These are phyloP conservation scores for Aphanomyces cochlioides DNA, from an alignment of 352 stramenopile genomes.

Conservation along the genomic window DNA sequence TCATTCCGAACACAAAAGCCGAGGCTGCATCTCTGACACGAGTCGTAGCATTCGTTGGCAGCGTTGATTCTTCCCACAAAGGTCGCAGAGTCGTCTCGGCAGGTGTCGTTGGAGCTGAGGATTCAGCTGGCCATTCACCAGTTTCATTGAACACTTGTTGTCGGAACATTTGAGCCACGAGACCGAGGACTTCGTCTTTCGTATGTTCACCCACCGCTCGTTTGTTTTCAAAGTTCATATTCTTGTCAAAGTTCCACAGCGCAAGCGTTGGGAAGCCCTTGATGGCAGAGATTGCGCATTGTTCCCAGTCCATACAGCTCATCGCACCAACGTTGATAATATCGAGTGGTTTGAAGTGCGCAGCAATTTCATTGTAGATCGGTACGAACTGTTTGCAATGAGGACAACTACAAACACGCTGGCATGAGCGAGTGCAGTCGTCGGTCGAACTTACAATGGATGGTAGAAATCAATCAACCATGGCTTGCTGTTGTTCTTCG, in stretches of 20 bases:
- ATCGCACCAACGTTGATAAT: slow-evolving; percentile 65
- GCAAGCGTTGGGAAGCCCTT: slow-evolving; percentile 81
- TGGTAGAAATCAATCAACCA: slow-evolving; percentile 86
- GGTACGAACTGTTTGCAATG: slow-evolving; percentile 79
- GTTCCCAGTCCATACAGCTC: slow-evolving; percentile 85
- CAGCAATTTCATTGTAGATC: slow-evolving; percentile 54
- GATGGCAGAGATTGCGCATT: slow-evolving; percentile 69
- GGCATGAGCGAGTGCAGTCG: slow-evolving; percentile 1
- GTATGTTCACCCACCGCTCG: slow-evolving; percentile 77
- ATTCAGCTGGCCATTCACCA: slow-evolving; percentile 46
- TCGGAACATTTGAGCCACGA: slow-evolving; percentile 44
- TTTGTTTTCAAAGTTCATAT: slow-evolving; percentile 61
- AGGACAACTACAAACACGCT: slow-evolving; percentile 49
- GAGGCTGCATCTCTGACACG: slow-evolving; percentile 70
- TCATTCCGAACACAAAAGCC: slow-evolving; percentile 75
- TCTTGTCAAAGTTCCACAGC: slow-evolving; percentile 76
- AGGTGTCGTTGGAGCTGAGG: slow-evolving; percentile 13
- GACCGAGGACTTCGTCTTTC: slow-evolving; percentile 64
- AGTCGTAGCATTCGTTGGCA: slow-evolving; percentile 69
- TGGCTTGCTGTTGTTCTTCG: slow-evolving; percentile 67
- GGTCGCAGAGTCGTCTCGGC: slow-evolving; percentile 24
- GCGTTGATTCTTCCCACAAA: slow-evolving; percentile 77
- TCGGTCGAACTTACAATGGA: slow-evolving; percentile 56
- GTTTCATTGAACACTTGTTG: slow-evolving; percentile 69
- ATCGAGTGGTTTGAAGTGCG: slow-evolving; percentile 66